Percentiles rank a stretch among this genome's conserved stretches.
These are phyloP conservation scores for Scenedesmus sp. DNA, from an alignment of 163 green algal species.

Conservation along the genomic window DNA sequence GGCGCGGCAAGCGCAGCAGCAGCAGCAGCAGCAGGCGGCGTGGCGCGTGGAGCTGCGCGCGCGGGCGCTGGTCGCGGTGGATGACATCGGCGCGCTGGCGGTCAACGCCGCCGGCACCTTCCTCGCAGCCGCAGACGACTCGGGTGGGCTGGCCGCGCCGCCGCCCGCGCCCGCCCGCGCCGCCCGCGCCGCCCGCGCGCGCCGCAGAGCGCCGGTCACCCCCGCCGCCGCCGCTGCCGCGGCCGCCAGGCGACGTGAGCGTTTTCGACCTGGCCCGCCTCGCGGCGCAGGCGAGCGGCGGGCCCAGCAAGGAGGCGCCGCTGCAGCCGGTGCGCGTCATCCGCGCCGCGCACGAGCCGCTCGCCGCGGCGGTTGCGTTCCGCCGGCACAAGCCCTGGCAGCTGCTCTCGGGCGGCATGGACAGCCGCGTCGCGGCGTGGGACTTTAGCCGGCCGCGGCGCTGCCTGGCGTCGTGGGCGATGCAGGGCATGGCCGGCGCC, in stretches of 20 bases:
- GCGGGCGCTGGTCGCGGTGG: background rate
- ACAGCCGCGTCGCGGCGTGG: constrained; percentile 45
- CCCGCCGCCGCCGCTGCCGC: too few relatives aligned
- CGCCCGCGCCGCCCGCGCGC: too few relatives aligned
- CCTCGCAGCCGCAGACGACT: constrained; percentile 27
- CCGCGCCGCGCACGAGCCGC: constrained; percentile 34
- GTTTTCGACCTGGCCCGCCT: constrained; percentile 43
- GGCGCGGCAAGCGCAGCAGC: background rate
- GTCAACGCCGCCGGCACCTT: background rate
- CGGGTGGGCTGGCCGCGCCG: too few relatives aligned
- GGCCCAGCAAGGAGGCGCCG: constrained; percentile 4
- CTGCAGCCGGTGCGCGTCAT: constrained; percentile 37
- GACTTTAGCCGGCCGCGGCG: constrained; percentile 47
- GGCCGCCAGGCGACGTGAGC: too few relatives aligned
- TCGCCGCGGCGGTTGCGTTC: constrained; percentile 39
- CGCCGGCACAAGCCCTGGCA: constrained; percentile 50
- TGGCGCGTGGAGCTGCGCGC: background rate
- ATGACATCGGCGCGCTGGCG: constrained; percentile 33
- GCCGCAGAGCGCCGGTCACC: too few relatives aligned
- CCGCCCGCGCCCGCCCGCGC: too few relatives aligned
- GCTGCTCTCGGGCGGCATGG: constrained; percentile 43
- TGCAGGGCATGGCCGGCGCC: constrained; percentile 30
- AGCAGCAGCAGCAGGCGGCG: constrained; percentile 14
- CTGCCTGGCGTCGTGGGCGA: constrained; percentile 48
- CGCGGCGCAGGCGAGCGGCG: constrained; percentile 11